Conservation (phyloP, 257 asterid genomes). For the Solanum virginianum region DNA sequence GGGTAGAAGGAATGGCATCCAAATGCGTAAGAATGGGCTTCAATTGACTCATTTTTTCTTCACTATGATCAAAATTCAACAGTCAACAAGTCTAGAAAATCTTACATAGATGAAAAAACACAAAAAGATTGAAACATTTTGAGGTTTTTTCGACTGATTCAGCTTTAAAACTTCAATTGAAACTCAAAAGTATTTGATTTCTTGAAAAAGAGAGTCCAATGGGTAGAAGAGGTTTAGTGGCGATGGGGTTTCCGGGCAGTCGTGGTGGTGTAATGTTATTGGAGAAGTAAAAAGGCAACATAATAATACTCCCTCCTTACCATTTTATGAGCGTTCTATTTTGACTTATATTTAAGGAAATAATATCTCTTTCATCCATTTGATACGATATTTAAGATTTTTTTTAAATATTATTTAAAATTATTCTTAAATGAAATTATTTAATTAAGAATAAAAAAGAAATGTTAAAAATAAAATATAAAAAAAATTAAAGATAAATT, state of each 20-base stretch:
- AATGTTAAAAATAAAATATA: no score
- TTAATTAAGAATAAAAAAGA: no score
- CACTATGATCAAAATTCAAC: neutral
- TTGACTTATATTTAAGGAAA: neutral
- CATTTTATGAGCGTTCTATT: no score
- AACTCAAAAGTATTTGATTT: neutral
- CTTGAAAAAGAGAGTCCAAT: neutral
- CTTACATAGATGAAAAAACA: neutral
- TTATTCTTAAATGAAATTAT: no score
- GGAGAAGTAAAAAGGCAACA: neutral
- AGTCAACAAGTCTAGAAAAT: neutral
- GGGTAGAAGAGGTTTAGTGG: neutral
- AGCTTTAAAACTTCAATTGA: neutral
- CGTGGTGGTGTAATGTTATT: neutral
- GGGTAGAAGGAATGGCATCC: constrained; percentile 50
- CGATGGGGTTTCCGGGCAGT: neutral
- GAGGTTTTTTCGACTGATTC: neutral
- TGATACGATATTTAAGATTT: no score
- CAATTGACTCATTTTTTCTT: constrained; percentile 33
- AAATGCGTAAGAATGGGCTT: constrained; percentile 56
- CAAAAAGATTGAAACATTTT: neutral
- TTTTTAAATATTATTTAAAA: no score
- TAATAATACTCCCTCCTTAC: neutral
- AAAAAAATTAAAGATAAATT: no score
- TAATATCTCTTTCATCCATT: no score